A percentile compares a stretch with the other conserved stretches of the same genome.
phyloP scores from a whole-genome alignment of 2,329 filamentous ascomycete genomes.

The Bertia moriformis region DNA sequence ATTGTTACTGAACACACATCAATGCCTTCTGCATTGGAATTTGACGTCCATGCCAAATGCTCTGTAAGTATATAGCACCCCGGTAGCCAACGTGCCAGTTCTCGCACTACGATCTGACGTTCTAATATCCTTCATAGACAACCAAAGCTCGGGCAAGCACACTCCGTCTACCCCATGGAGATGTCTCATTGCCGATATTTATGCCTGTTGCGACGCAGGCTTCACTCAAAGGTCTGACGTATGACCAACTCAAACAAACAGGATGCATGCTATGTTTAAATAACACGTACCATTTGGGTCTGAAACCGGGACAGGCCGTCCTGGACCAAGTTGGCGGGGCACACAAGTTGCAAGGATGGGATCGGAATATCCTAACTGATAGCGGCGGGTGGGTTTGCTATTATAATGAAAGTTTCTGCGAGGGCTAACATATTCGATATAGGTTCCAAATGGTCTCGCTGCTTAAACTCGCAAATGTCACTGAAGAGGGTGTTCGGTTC shows the following conservation, averaged over 20 bases:
- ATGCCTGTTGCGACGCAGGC: conserved; percentile 61
- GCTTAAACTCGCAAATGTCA: conserved; percentile 52
- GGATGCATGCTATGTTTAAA: conserved; percentile 54
- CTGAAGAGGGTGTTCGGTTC: conserved; percentile 56
- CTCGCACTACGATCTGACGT: background rate
- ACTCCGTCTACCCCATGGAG: conserved; percentile 49
- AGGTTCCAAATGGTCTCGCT: conserved; percentile 64
- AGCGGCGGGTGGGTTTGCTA: conserved; percentile 1
- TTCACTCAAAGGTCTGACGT: conserved; percentile 53
- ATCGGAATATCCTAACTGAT: conserved; percentile 49
- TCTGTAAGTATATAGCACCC: no score
- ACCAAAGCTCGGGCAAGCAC: conserved; percentile 56
- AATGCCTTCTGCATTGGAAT: background rate
- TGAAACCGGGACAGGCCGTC: conserved; percentile 52
- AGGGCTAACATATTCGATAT: conserved; percentile 13
- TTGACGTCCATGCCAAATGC: background rate
- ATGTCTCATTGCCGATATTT: conserved; percentile 52
- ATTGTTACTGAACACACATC: background rate
- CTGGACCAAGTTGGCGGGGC: conserved; percentile 51
- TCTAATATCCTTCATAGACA: conserved; percentile 25
- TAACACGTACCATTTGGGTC: conserved; percentile 56
- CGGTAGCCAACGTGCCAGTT: no score
- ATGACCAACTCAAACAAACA: conserved; percentile 49
- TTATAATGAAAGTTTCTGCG: no score
- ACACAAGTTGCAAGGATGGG: conserved; percentile 54